These are phyloP conservation scores for Amanita phalloides DNA, from an alignment of 768 basidiomycete genomes.

Conservation along the genomic window DNA sequence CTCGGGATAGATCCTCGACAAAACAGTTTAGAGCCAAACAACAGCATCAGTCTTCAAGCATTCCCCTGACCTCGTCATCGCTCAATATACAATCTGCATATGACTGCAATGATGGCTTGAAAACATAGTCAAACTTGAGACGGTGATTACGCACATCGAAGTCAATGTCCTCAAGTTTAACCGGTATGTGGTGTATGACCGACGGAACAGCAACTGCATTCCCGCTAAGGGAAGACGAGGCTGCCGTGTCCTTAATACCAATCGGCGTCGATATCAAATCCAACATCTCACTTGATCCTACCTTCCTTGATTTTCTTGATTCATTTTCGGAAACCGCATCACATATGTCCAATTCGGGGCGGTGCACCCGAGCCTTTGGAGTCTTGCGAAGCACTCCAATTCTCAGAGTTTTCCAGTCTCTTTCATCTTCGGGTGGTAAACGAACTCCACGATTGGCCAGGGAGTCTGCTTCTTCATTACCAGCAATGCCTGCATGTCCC, in stretches of 20 bases:
- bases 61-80: conserved; percentile 20
- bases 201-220: neutral
- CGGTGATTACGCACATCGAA: neutral
- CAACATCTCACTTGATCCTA: neutral
- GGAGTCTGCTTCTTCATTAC: conserved; percentile 82
- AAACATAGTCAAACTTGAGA: neutral
- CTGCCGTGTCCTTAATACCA: neutral
- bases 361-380: neutral
- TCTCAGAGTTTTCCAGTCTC: conserved; percentile 44
- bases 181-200: neutral
- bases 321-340: neutral
- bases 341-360: neutral
- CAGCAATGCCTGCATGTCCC: conserved; percentile 66
- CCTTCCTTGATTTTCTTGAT: conserved; percentile 1
- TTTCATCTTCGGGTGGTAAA: conserved; percentile 30
- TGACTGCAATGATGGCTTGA: conserved; percentile 8
- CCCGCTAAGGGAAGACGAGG: neutral
- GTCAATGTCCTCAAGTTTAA: conserved; percentile 3
- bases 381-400: conserved; percentile 7
- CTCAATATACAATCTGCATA: conserved; percentile 27
- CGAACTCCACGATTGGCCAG: conserved; percentile 53
- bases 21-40: neutral
- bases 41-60: conserved; percentile 15
- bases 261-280: neutral
- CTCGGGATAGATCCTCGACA: neutral